Evolutionary conservation across 306 rosid species (phyloP), one percentile per base, ranked within the genome.

Genomic region (Bauhinia variegata): DNA sequence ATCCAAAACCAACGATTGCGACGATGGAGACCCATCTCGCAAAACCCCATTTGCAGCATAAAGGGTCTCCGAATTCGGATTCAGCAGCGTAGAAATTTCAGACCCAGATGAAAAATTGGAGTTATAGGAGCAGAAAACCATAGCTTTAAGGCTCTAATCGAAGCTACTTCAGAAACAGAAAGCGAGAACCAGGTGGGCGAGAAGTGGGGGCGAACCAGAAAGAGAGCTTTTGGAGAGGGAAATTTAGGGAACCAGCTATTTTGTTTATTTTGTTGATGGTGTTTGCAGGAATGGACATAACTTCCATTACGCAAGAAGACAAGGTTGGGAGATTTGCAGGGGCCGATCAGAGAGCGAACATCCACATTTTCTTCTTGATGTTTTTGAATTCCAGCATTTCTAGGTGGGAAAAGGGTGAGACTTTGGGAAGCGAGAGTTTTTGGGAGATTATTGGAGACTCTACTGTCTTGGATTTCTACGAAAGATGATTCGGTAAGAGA

Each of bases 161-260:
- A 19, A 5, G 3, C 15, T 32, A 74, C 4, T 33, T 30, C 56
- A 77, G 32, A 80, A 69, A 72, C 65, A 79, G 18, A 71, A 82
- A 71, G 66, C 74, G 65, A 67, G 78, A 33, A 82, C 67, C 28
- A 18, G 97, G 97, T 43, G 97, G 97, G 63, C 92, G 87, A 69
- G 89, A 76, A 0, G 83, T 84, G 5, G 87, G 88, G 34, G 92
- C 83, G 41, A 83, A 87, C 95, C 91, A 85, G 52, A 90, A 87
- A 50, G 89, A 82, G 68, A 84, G 89, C 74, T 73, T 86, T 14
- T 80, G 73, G 15, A 75, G 55, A 62, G 81, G 83, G 67, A 79
- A 74, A 67, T 54, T 79, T 43, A 75, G 75, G 5, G 78, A 73
- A 14, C 58, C 6, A 36, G 6, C 65, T 23, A 75, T 23, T 56